Conservation (phyloP, 225 moss, liverwort and hornwort genomes). For the Polytrichum commune region DNA sequence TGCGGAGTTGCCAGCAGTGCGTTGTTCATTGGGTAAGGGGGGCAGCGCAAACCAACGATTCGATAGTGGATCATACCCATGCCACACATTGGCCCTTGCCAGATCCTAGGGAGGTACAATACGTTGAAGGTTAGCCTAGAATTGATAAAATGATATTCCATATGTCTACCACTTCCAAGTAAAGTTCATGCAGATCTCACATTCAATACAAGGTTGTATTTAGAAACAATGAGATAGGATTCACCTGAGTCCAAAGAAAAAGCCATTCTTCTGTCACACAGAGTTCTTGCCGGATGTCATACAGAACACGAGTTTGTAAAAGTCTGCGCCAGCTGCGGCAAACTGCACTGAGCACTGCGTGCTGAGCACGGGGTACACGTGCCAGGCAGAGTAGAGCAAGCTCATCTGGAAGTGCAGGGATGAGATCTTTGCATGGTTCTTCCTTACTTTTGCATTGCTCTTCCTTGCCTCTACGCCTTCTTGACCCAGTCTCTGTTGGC, state of each 20-base stretch:
- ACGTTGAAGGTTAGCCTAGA: too few species aligned
- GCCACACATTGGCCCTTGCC: slow-evolving; percentile 91
- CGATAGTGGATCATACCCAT: slow-evolving; percentile 87
- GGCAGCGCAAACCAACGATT: slow-evolving; percentile 95
- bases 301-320: slow-evolving; percentile 67
- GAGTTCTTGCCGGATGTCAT: slow-evolving; percentile 80
- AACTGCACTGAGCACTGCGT: slow-evolving; percentile 68
- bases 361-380: slow-evolving; percentile 79
- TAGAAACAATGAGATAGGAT: neutral
- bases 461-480: slow-evolving; percentile 57
- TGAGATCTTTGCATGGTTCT: slow-evolving; percentile 52
- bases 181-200: too few species aligned
- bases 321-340: slow-evolving; percentile 84
- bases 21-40: slow-evolving; percentile 78
- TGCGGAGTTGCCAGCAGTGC: slow-evolving; percentile 83
- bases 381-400: slow-evolving; percentile 78
- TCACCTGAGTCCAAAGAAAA: slow-evolving; percentile 88
- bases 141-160: too few species aligned
- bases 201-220: too few species aligned
- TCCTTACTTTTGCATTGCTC: slow-evolving; percentile 44
- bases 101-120: slow-evolving; percentile 35
- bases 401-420: slow-evolving; percentile 79
- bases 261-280: slow-evolving; percentile 86
- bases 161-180: too few species aligned
- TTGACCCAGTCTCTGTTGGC: slow-evolving; percentile 48